Conservation (phyloP, 228 moss, liverwort and hornwort species). For the Sphagnum fallax region DNA sequence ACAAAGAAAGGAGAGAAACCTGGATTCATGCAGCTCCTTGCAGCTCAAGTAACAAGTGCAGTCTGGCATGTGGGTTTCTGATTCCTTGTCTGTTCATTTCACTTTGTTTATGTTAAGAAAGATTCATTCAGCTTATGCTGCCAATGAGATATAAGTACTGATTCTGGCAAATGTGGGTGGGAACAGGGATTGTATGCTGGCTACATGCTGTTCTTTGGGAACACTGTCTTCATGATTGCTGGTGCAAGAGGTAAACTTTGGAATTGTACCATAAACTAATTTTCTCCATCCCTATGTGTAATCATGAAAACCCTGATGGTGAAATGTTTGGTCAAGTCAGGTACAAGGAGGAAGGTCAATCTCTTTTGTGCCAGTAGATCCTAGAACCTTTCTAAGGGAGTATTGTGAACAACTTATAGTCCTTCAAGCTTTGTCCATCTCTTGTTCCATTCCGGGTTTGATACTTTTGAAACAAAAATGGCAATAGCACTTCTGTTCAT, state of each 20-base stretch:
- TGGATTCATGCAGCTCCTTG: constrained; percentile 49
- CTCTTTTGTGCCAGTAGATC: not conserved
- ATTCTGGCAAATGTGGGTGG: not conserved
- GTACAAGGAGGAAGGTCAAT: no score
- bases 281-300: no score
- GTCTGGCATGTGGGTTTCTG: constrained; percentile 50
- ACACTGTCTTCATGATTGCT: constrained; percentile 48
- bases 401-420: not conserved
- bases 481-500: no score
- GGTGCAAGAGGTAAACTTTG: constrained; percentile 37
- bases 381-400: not conserved
- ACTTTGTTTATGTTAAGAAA: no score
- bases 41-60: constrained; percentile 55
- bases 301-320: not conserved
- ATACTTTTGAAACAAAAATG: no score
- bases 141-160: no score
- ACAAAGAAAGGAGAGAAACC: constrained; percentile 19
- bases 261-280: not conserved
- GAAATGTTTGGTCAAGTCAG: not conserved
- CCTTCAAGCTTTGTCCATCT: not conserved
- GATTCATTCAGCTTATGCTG: no score
- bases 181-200: constrained; percentile 46
- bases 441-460: not conserved
- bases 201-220: constrained; percentile 44
- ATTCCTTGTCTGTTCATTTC: not conserved